Percentiles rank a stretch among this genome's conserved stretches.
Evolutionary conservation across 1,284 basidiomycete genomes (phyloP).

Genomic region (Malassezia slooffiae): DNA sequence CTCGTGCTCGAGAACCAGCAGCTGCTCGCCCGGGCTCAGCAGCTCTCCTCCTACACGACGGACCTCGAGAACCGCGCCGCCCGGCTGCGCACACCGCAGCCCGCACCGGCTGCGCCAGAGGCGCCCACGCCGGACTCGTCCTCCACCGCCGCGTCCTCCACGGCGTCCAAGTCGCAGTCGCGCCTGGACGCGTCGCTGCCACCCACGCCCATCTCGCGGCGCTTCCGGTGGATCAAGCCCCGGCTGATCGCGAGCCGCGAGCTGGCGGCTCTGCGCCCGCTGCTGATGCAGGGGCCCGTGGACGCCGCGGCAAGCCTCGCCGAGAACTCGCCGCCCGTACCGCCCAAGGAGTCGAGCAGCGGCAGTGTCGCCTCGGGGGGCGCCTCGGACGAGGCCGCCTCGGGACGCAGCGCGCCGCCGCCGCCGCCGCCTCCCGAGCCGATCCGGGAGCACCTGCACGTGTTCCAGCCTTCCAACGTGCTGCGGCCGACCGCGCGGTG

Average conservation of each 20-base stretch:
- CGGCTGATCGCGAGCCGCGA: conserved; percentile 2
- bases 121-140: no score
- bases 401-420: neutral
- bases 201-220: conserved; percentile 7
- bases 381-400: neutral
- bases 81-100: no score
- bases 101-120: no score
- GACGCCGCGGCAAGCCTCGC: neutral
- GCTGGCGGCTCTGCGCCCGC: conserved; percentile 4
- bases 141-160: no score
- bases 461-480: conserved; percentile 78
- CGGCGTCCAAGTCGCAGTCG: no score
- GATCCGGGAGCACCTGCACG: conserved; percentile 53
- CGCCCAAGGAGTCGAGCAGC: conserved; percentile 19
- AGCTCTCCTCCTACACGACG: no score
- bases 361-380: no score
- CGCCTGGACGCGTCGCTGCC: conserved; percentile 8
- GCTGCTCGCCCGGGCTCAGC: conserved; percentile 1
- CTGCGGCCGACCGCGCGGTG: conserved; percentile 72
- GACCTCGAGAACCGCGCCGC: no score
- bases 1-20: conserved; percentile 10
- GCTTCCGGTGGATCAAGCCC: conserved; percentile 14
- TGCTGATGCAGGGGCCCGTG: conserved; percentile 9
- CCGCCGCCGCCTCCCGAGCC: neutral
- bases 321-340: conserved; percentile 16